Evolutionary conservation across 2,329 filamentous ascomycete species (phyloP).

Genomic region (Penicillium nordicum): DNA sequence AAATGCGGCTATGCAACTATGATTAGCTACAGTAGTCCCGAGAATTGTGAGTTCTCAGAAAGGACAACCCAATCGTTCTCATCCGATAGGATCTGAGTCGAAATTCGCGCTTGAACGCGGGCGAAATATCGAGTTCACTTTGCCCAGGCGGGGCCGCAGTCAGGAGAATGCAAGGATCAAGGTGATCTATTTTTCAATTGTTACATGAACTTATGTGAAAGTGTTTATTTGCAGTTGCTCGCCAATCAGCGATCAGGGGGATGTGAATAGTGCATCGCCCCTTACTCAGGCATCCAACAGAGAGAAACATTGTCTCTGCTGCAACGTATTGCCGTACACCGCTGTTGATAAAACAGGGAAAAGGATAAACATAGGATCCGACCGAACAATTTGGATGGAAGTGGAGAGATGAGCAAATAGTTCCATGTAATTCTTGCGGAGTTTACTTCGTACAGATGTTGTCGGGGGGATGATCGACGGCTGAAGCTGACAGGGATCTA

Average conservation of each 20-base stretch:
- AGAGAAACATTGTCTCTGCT: not conserved
- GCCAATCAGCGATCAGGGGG: conserved; percentile 3
- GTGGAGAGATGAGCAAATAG: not conserved
- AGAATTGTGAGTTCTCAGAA: not conserved
- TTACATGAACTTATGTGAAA: not conserved
- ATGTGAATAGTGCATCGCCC: not conserved
- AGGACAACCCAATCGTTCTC: not conserved
- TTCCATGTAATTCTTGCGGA: not conserved
- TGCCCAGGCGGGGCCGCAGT: not conserved
- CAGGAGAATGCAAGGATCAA: conserved; percentile 8
- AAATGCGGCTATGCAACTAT: not conserved
- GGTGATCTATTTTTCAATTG: not conserved
- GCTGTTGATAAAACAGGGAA: not conserved
- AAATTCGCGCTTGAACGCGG: not conserved
- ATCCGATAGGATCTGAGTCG: not conserved
- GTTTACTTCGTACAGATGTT: not conserved
- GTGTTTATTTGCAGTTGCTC: not conserved
- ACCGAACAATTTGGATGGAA: not conserved
- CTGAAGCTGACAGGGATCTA: conserved; percentile 1
- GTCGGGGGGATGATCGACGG: not conserved
- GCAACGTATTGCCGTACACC: not conserved
- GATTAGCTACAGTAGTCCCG: not conserved
- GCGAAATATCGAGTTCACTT: not conserved
- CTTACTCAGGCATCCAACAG: not conserved
- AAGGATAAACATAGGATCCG: not conserved